These are phyloP conservation scores for Penicillium pulvis DNA, from an alignment of 495 filamentous ascomycete genomes.

Conservation along the genomic window DNA sequence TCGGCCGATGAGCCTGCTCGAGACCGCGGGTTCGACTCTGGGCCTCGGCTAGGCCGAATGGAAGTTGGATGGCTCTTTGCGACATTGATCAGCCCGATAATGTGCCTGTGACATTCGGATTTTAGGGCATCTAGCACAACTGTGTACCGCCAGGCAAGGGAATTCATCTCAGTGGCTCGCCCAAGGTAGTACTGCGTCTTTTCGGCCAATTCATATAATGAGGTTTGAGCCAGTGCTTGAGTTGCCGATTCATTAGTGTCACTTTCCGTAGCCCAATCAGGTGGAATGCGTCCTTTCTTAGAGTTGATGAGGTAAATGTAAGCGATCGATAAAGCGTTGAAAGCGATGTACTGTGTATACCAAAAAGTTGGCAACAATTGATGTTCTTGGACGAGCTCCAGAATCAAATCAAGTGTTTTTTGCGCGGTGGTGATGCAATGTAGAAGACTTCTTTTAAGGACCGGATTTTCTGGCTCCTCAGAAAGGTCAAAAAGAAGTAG, in stretches of 20 bases:
- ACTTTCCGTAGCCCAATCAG: conserved; percentile 5
- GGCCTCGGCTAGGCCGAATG: not conserved
- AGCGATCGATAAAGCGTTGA: conserved; percentile 34
- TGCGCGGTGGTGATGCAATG: conserved; percentile 24
- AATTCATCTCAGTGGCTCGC: conserved; percentile 28
- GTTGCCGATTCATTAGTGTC: not conserved
- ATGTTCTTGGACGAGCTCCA: conserved; percentile 26
- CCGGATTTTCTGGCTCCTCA: conserved; percentile 8
- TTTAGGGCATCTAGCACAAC: conserved; percentile 29
- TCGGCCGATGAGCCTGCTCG: too few species aligned
- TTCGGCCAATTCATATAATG: conserved; percentile 23
- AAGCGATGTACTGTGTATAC: conserved; percentile 36
- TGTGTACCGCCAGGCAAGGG: conserved; percentile 32
- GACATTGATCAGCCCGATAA: too few species aligned
- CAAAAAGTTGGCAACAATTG: conserved; percentile 30
- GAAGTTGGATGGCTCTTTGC: too few species aligned
- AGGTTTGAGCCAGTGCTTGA: conserved; percentile 14
- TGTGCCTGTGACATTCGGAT: conserved; percentile 16
- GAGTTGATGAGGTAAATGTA: conserved; percentile 32
- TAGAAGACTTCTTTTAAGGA: conserved; percentile 19
- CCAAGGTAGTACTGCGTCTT: conserved; percentile 29
- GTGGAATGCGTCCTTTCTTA: conserved; percentile 19
- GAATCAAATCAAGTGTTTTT: conserved; percentile 27
- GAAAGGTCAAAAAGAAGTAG: conserved; percentile 28
- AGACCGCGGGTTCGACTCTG: not conserved